Conservation (phyloP, 2,329 filamentous ascomycete species). For the Triangularia setosa region DNA sequence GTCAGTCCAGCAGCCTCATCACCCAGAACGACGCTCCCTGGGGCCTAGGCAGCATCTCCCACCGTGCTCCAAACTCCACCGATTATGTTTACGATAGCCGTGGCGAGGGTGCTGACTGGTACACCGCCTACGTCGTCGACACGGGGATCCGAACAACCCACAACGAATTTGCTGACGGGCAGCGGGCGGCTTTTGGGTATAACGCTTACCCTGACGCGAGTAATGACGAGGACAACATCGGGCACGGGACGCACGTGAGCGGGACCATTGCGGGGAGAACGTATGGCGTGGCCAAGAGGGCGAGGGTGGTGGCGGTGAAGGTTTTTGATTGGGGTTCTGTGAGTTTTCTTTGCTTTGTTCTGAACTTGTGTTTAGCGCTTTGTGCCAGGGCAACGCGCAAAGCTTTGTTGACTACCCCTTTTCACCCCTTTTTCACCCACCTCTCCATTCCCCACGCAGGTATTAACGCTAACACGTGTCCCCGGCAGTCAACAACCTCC, state of each 20-base stretch:
- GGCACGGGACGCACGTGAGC: conserved; percentile 17
- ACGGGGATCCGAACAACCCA: conserved; percentile 16
- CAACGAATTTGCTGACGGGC: conserved; percentile 15
- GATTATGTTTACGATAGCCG: conserved; percentile 28
- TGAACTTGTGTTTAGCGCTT: neutral
- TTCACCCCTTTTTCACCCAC: neutral
- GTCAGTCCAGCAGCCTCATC: neutral
- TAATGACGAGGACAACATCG: conserved; percentile 7
- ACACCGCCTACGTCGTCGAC: conserved; percentile 24
- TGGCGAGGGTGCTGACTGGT: conserved; percentile 33
- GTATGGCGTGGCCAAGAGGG: conserved; percentile 21
- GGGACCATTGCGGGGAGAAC: conserved; percentile 7
- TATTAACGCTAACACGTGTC: neutral
- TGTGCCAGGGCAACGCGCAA: neutral
- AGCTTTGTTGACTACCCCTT: neutral
- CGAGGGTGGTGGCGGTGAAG: conserved; percentile 14
- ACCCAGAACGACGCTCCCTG: conserved; percentile 23
- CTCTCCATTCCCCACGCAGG: neutral
- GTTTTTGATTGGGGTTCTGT: conserved; percentile 16
- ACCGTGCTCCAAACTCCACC: conserved; percentile 16
- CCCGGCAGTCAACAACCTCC: conserved; percentile 10
- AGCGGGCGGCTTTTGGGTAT: conserved; percentile 12
- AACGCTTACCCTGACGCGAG: conserved; percentile 16
- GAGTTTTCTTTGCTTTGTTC: neutral
- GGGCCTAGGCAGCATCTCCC: conserved; percentile 30